Percentiles rank a stretch among this genome's conserved stretches.
Evolutionary conservation across 441 rosid genomes (phyloP).

Genomic region (Populus hybrid): DNA sequence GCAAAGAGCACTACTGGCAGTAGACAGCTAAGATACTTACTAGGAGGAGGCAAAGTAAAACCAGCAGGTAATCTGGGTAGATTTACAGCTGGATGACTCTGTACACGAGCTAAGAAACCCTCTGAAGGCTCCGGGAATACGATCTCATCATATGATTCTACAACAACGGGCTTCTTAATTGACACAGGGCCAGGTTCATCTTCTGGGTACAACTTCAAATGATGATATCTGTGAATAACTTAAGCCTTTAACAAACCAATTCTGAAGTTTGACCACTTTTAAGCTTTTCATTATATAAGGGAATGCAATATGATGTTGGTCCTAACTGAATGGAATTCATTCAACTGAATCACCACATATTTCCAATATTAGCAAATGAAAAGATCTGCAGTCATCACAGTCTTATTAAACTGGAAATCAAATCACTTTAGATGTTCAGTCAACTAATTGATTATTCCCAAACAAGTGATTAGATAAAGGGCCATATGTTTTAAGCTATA

Average conservation of each 20-base stretch:
- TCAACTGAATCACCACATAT: neutral
- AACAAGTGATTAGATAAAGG: too few relatives aligned
- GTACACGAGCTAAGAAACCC: conserved; percentile 60
- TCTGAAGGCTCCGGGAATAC: conserved; percentile 78
- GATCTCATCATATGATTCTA: conserved; percentile 75
- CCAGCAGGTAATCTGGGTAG: conserved; percentile 62
- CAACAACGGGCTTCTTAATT: conserved; percentile 71
- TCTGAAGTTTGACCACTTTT: neutral
- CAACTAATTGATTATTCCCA: neutral
- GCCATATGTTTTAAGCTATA: too few relatives aligned
- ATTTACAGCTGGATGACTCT: conserved; percentile 61
- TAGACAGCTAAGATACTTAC: conserved; percentile 11
- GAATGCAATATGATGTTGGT: neutral
- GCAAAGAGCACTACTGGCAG: neutral
- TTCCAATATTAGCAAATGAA: neutral
- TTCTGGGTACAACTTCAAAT: conserved; percentile 71
- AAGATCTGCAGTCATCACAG: neutral
- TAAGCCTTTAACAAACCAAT: conserved; percentile 5
- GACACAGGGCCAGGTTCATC: conserved; percentile 63
- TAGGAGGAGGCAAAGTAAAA: conserved; percentile 28
- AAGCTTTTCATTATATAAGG: neutral
- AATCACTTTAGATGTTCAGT: neutral
- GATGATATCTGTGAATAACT: conserved; percentile 54
- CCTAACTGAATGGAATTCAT: neutral
- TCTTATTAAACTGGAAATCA: neutral